Evolutionary conservation across 768 basidiomycete species (phyloP).

Genomic region (Tremella yokohamensis): DNA sequence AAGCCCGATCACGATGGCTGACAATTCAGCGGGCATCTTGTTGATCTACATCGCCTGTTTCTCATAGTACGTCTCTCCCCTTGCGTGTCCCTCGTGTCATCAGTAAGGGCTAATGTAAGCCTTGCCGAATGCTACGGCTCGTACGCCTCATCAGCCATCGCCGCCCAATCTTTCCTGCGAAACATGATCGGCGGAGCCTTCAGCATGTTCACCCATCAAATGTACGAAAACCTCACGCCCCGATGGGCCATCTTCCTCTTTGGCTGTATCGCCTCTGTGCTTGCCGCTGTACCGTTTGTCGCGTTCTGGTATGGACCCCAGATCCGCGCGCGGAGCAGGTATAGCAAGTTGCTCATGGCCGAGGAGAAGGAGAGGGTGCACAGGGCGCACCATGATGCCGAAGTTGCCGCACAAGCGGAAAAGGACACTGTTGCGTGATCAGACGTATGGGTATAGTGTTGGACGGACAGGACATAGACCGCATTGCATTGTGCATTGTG

Average conservation of each 20-base stretch:
- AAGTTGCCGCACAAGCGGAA: not conserved
- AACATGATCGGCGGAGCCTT: conserved; percentile 38
- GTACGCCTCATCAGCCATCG: conserved; percentile 67
- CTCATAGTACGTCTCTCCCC: conserved; percentile 54
- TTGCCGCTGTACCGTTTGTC: conserved; percentile 58
- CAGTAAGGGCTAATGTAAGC: conserved; percentile 4
- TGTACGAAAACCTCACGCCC: conserved; percentile 59
- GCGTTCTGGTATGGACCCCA: conserved; percentile 47
- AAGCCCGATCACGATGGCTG: not conserved
- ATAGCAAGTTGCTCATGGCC: conserved; percentile 36
- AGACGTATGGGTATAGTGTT: too few species aligned
- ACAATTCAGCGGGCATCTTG: conserved; percentile 12
- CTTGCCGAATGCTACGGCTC: conserved; percentile 62
- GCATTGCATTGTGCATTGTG: too few species aligned
- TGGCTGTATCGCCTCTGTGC: conserved; percentile 55
- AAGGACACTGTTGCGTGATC: too few species aligned
- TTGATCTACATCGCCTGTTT: conserved; percentile 38
- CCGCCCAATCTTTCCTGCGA: conserved; percentile 65
- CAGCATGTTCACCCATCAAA: conserved; percentile 10
- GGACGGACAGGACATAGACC: too few species aligned
- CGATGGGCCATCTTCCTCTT: conserved; percentile 56
- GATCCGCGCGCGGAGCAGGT: conserved; percentile 41
- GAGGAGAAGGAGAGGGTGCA: conserved; percentile 33
- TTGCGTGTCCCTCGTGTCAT: not conserved
- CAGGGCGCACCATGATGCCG: conserved; percentile 10